A percentile compares a stretch with the other conserved stretches of the same genome.
phyloP scores from a whole-genome alignment of 163 green algal species.

The Scenedesmus sp. region DNA sequence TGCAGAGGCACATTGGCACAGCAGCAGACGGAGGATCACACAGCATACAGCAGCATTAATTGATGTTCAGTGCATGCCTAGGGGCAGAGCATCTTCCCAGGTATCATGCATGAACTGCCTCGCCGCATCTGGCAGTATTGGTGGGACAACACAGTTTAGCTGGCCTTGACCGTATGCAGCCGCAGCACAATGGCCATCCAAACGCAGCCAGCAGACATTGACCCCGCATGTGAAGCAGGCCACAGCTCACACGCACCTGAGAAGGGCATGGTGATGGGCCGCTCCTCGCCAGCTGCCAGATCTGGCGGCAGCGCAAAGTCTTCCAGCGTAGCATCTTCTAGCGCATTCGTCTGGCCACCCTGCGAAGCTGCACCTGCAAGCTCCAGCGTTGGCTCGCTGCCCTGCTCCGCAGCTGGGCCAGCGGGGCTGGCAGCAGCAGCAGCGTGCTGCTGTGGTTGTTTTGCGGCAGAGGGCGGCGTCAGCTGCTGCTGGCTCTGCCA shows the following conservation, averaged over 20 bases:
- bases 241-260: background rate
- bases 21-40: background rate
- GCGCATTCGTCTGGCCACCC: constrained; percentile 27
- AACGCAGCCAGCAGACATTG: background rate
- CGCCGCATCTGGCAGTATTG: too few species aligned
- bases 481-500: constrained; percentile 10
- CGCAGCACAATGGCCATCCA: background rate
- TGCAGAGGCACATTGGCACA: background rate
- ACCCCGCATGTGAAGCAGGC: too few species aligned
- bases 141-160: background rate
- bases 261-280: constrained; percentile 37
- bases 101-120: too few species aligned
- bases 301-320: constrained; percentile 73
- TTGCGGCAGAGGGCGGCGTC: background rate
- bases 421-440: background rate
- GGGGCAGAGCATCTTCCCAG: too few species aligned
- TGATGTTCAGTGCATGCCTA: too few species aligned
- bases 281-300: constrained; percentile 40
- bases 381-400: constrained; percentile 46
- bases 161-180: too few species aligned
- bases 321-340: constrained; percentile 69
- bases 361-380: background rate
- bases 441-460: background rate
- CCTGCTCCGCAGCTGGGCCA: background rate
- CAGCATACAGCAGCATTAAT: background rate